A percentile compares a stretch with the other conserved stretches of the same genome.
phyloP scores from a whole-genome alignment of 495 filamentous ascomycete species.

The Penicillium tannophilum region DNA sequence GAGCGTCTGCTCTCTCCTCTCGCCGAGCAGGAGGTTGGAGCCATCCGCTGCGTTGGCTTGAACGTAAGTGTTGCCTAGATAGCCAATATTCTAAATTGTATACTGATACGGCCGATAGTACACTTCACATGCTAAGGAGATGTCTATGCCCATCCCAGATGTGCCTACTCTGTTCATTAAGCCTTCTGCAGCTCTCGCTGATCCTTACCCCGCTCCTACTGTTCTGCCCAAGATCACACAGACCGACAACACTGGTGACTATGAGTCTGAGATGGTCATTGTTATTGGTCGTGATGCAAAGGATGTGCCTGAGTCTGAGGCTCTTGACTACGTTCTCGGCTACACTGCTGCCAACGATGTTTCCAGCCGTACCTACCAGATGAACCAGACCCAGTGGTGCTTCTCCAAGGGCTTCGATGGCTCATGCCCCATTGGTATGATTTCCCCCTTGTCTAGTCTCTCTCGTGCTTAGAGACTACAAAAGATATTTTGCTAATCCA shows the following conservation, averaged over 20 bases:
- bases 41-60: constrained; percentile 72
- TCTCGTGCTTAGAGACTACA: background rate
- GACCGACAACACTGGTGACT: constrained; percentile 63
- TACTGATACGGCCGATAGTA: constrained; percentile 49
- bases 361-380: constrained; percentile 77
- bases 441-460: background rate
- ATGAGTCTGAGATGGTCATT: constrained; percentile 80
- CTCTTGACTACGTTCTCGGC: constrained; percentile 75
- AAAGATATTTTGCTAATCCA: background rate
- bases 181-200: constrained; percentile 67
- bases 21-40: constrained; percentile 44
- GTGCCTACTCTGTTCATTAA: constrained; percentile 83
- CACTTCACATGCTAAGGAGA: constrained; percentile 74
- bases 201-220: constrained; percentile 68
- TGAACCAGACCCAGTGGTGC: constrained; percentile 79
- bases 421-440: constrained; percentile 69
- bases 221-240: constrained; percentile 63
- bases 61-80: constrained; percentile 51
- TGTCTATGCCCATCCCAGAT: constrained; percentile 68
- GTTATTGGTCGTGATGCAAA: constrained; percentile 71
- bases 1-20: constrained; percentile 58
- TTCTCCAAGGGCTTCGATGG: constrained; percentile 86
- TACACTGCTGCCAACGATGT: constrained; percentile 84
- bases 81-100: background rate
- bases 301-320: constrained; percentile 68